Conservation (phyloP, 1,284 basidiomycete species). For the Agaricales sp. region DNA sequence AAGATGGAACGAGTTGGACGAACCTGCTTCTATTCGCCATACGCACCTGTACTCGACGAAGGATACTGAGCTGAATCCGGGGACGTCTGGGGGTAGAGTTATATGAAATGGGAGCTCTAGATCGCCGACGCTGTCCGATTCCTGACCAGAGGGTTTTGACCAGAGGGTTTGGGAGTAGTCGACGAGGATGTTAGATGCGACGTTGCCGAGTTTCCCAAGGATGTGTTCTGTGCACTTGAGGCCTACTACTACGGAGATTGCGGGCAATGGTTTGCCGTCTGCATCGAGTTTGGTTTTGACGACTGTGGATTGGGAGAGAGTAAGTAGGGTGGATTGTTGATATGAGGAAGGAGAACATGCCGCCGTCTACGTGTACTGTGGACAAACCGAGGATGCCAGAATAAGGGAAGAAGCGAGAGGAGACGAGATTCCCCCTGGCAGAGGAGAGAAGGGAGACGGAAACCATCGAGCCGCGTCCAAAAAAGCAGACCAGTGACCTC, state of each 20-base stretch:
- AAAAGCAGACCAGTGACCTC: too few relatives aligned
- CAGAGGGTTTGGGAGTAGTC: constrained; percentile 58
- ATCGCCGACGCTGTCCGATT: constrained; percentile 50
- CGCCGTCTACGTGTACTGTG: constrained; percentile 66
- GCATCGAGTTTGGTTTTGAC: constrained; percentile 62
- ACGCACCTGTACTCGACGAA: constrained; percentile 70
- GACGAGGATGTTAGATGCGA: constrained; percentile 52
- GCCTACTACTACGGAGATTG: constrained; percentile 53
- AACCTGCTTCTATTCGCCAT: constrained; percentile 77
- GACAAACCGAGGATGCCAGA: constrained; percentile 72
- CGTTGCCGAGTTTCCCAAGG: constrained; percentile 42
- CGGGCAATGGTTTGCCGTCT: constrained; percentile 53
- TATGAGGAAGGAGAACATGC: constrained; percentile 27
- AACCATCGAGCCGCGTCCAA: background rate
- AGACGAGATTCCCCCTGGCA: background rate
- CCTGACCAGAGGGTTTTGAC: constrained; percentile 46
- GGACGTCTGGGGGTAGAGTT: constrained; percentile 47
- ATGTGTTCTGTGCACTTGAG: constrained; percentile 74
- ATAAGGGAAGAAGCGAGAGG: constrained; percentile 59
- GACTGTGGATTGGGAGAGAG: constrained; percentile 24
- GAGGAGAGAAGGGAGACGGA: background rate
- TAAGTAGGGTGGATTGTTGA: constrained; percentile 7
- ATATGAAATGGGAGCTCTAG: constrained; percentile 63
- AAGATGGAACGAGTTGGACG: constrained; percentile 16
- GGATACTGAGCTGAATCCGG: constrained; percentile 60